These are phyloP conservation scores for Escallonia herrerae DNA, from an alignment of 129 eudicot species.

Conservation along the genomic window DNA sequence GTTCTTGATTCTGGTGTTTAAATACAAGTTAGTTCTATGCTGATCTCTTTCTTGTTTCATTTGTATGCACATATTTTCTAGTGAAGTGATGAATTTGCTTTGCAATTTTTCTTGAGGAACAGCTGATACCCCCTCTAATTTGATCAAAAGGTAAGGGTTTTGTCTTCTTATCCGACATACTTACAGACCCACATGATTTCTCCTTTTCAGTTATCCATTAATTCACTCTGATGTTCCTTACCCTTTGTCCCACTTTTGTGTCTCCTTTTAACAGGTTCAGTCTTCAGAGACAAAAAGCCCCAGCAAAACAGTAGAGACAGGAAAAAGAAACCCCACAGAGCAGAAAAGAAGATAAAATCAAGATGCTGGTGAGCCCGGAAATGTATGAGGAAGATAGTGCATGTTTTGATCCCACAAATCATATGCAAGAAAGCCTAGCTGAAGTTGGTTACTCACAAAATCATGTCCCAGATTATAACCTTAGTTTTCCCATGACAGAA, in stretches of 20 bases:
- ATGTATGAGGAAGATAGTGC: slow-evolving; percentile 51
- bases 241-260: slow-evolving; percentile 7
- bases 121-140: not conserved
- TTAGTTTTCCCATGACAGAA: slow-evolving; percentile 35
- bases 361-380: slow-evolving; percentile 29
- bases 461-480: slow-evolving; percentile 31
- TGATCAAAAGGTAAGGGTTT: slow-evolving; percentile 6
- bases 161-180: not conserved
- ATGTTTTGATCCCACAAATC: slow-evolving; percentile 40
- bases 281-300: slow-evolving; percentile 11
- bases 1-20: not conserved
- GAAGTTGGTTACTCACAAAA: slow-evolving; percentile 33
- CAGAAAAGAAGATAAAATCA: no score
- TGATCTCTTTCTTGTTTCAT: not conserved
- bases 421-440: slow-evolving; percentile 30
- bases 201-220: slow-evolving; percentile 4
- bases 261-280: slow-evolving; percentile 3
- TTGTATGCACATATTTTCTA: not conserved
- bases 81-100: not conserved
- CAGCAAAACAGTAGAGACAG: not conserved
- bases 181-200: slow-evolving; percentile 3
- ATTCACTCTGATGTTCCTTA: slow-evolving; percentile 10
- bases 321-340: slow-evolving; percentile 4
- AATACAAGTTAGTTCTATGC: no score
- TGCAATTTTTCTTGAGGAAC: not conserved